Conservation (phyloP, 345 rosid species). For the Eucalyptus curtisii region DNA sequence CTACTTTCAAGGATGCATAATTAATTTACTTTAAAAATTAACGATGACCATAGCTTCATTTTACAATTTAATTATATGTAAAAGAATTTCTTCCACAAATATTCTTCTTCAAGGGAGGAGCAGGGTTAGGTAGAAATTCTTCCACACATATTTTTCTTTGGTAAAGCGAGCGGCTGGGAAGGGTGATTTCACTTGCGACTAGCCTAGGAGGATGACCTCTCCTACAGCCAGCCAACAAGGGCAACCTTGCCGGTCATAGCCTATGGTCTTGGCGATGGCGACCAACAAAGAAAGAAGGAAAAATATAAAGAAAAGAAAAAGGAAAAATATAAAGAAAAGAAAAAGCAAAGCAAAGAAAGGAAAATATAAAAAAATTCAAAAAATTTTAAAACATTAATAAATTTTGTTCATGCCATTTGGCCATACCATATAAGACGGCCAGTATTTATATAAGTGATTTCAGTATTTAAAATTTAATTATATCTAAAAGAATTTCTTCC, state of each 20-base stretch:
- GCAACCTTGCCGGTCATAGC: fast-evolving
- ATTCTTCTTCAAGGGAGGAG: background rate
- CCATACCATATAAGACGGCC: too few species aligned
- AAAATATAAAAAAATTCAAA: too few species aligned
- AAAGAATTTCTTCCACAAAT: background rate
- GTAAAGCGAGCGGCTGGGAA: background rate
- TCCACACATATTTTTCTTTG: background rate
- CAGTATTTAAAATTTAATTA: background rate
- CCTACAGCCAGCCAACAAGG: background rate
- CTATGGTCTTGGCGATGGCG: background rate
- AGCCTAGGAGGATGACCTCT: background rate
- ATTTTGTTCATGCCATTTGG: too few species aligned
- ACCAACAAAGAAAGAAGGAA: background rate
- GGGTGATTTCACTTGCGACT: background rate
- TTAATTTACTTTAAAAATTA: background rate
- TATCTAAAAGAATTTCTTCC: background rate
- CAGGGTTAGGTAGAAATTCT: background rate
- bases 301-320: too few species aligned
- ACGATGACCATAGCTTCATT: background rate
- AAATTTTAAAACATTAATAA: fast-evolving
- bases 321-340: too few species aligned
- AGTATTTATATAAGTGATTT: too few species aligned
- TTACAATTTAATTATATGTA: background rate
- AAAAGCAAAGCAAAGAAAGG: too few species aligned
- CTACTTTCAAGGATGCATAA: background rate